A percentile compares a stretch with the other conserved stretches of the same genome.
Conservation (phyloP, 805 yeast species). For the Metschnikowia arizonensis region DNA sequence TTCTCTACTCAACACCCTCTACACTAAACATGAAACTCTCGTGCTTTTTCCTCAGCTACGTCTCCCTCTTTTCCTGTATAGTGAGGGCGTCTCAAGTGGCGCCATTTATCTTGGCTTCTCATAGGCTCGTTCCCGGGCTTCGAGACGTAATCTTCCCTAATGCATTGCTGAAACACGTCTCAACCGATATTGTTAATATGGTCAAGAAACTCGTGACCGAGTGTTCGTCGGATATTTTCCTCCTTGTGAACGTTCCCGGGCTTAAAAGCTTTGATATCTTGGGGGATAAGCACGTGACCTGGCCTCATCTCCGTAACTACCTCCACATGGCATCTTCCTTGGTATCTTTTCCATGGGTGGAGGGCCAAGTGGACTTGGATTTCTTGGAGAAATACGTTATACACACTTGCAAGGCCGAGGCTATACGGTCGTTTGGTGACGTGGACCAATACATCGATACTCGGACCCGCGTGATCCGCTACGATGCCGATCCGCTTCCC, state of each 20-base stretch:
- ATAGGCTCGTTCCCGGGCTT: constrained; percentile 33
- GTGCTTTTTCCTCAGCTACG: background rate
- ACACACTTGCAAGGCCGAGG: constrained; percentile 50
- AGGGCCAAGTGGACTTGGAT: constrained; percentile 39
- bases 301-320: constrained; percentile 49
- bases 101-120: constrained; percentile 40
- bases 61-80: background rate
- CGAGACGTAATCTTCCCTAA: constrained; percentile 21
- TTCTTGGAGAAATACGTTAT: constrained; percentile 40
- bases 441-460: constrained; percentile 59
- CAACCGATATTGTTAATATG: constrained; percentile 29
- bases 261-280: constrained; percentile 28
- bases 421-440: constrained; percentile 38
- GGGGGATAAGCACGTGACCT: constrained; percentile 30
- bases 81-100: constrained; percentile 18
- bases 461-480: constrained; percentile 54
- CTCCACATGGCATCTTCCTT: constrained; percentile 57
- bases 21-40: background rate
- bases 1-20: no score
- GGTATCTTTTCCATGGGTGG: constrained; percentile 52
- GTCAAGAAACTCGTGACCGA: constrained; percentile 34
- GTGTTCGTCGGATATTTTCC: constrained; percentile 38
- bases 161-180: constrained; percentile 20
- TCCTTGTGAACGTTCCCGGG: constrained; percentile 40
- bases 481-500: constrained; percentile 52